Evolutionary conservation across 2,329 filamentous ascomycete genomes (phyloP), one percentile per base, ranked within the genome.

Genomic region (Epichloe gansuensis): DNA sequence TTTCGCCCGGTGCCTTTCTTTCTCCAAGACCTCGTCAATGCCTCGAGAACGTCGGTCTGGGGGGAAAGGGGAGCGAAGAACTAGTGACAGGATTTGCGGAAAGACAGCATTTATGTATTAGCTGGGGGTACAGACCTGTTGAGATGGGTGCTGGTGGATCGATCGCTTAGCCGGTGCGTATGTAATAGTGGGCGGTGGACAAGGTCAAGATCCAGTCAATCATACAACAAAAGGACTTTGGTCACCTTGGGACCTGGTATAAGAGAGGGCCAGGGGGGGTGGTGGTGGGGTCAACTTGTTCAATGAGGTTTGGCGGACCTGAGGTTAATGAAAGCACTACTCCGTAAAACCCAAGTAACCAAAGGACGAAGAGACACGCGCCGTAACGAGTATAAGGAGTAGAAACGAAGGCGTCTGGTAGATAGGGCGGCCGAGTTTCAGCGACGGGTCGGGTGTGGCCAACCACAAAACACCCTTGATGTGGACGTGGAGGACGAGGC

Each of bases 121-220:
- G n/a, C 41, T 36, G 41, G 17, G 35, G 45, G n/a, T 44, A 13
- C 15, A 54, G 38, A 45, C 34, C 27, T 42, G 50, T 36, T 25
- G 31, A 44, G 15, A 41, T 41, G 34, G 34, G 34, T 54, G 44
- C 9, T 51, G 45, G 41, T 54, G 52, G 49, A 54, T 42, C 46
- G 40, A 54, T 42, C 46, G 40, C 52, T 40, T 49, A 41, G 46
- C 49, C 43, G 49, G 49, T 44, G 41, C 41, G n/a, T 17, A 41
- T 21, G 23, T 45, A 21, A 21, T 21, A 15, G 49, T 49, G 49
- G 52, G 45, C 49, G 52, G 38, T 49, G 34, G 44, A 46, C 49
- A 49, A 42, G 45, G 49, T 31, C 17, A 38, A 46, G 44, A 23
- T 38, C 44, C 40, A 41, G 23, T 42, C n/a, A 49, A 6, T 45